Evolutionary conservation across 495 filamentous ascomycete species (phyloP).

Genomic region (Penicillium bialowiezense): DNA sequence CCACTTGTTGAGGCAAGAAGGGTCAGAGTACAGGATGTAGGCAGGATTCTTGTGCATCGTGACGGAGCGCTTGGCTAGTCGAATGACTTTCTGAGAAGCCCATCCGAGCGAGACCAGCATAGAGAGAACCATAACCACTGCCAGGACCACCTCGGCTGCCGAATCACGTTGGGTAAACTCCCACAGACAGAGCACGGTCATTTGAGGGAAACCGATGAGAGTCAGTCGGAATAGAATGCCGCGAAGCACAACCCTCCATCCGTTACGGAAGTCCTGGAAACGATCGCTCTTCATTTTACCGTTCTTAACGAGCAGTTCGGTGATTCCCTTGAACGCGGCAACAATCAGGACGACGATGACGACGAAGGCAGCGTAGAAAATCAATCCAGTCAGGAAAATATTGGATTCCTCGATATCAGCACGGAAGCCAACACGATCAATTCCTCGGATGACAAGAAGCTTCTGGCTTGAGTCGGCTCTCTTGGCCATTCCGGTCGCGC

Average conservation of each 20-base stretch:
- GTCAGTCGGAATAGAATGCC: constrained; percentile 89
- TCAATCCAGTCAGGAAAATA: constrained; percentile 87
- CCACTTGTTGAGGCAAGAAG: constrained; percentile 92
- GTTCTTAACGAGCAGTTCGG: constrained; percentile 68
- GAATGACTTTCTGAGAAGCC: constrained; percentile 86
- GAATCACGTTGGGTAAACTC: constrained; percentile 88
- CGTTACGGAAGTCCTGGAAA: constrained; percentile 91
- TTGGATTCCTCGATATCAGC: constrained; percentile 87
- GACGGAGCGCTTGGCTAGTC: constrained; percentile 83
- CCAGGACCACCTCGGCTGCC: constrained; percentile 80
- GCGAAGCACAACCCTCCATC: constrained; percentile 82
- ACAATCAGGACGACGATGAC: constrained; percentile 69
- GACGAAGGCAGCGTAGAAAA: constrained; percentile 86
- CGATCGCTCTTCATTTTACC: constrained; percentile 82
- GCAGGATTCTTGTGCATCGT: constrained; percentile 93
- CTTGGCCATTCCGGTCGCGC: constrained; percentile 32
- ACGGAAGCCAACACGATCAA: constrained; percentile 85
- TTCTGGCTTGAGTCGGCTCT: constrained; percentile 45
- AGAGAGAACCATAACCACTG: constrained; percentile 84
- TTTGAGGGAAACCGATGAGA: constrained; percentile 92
- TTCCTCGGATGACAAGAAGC: constrained; percentile 74
- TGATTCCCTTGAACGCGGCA: constrained; percentile 72
- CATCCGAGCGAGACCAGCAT: constrained; percentile 78
- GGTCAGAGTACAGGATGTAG: constrained; percentile 96
- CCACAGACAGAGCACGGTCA: constrained; percentile 89